Conservation (phyloP, 106 monocot genomes). For the Dendrobium nobile region DNA sequence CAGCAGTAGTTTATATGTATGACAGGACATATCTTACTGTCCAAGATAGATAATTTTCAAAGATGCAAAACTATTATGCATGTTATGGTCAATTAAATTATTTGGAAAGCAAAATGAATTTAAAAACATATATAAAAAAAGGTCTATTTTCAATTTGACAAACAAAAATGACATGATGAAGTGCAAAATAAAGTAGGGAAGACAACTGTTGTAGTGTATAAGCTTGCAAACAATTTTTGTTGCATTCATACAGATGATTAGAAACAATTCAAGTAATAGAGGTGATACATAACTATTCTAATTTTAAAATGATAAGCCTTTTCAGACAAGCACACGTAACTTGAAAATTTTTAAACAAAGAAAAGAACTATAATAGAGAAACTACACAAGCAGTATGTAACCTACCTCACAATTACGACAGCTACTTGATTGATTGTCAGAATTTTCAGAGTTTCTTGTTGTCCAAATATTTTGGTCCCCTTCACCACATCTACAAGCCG, state of each 20-base stretch:
- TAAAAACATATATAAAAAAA: too few species aligned
- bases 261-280: neutral
- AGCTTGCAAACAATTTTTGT: neutral
- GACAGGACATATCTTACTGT: too few species aligned
- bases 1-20: too few species aligned
- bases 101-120: neutral
- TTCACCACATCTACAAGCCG: conserved; percentile 21
- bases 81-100: neutral
- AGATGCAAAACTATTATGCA: neutral
- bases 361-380: neutral
- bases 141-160: neutral
- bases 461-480: conserved; percentile 24
- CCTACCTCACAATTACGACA: conserved; percentile 39
- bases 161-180: neutral
- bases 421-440: conserved; percentile 21
- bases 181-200: neutral
- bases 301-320: neutral
- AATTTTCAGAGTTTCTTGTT: conserved; percentile 19
- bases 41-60: neutral
- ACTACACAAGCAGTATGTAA: neutral
- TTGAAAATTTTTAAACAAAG: neutral
- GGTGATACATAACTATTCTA: neutral
- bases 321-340: neutral
- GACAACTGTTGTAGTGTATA: neutral
- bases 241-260: neutral